Conservation (phyloP, 352 stramenopile species). For the Thalassiosira exigua region DNA sequence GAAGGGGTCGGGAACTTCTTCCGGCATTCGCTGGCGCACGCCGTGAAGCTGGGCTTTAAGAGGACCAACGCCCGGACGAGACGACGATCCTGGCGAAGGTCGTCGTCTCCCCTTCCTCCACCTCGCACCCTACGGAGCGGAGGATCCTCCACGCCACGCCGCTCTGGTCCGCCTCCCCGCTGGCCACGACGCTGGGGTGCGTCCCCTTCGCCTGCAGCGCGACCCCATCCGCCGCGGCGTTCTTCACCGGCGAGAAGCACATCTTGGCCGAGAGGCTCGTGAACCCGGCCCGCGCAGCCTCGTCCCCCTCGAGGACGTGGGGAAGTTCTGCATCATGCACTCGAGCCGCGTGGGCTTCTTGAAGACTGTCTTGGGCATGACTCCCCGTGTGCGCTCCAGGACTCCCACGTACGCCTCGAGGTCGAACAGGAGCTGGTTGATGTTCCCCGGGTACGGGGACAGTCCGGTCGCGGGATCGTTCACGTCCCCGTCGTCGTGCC, state of each 20-base stretch:
- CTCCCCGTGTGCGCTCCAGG: slow-evolving; percentile 81
- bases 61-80: too few species aligned
- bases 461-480: slow-evolving; percentile 83
- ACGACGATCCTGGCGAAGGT: too few species aligned
- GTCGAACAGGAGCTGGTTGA: slow-evolving; percentile 91
- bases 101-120: slow-evolving; percentile 84
- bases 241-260: slow-evolving; percentile 90
- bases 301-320: slow-evolving; percentile 83
- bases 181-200: slow-evolving; percentile 72
- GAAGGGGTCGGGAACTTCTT: slow-evolving; percentile 76
- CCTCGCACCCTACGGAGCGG: slow-evolving; percentile 78
- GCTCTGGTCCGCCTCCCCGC: slow-evolving; percentile 84
- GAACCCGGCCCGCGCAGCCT: slow-evolving; percentile 88
- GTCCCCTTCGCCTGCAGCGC: slow-evolving; percentile 68
- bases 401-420: slow-evolving; percentile 86
- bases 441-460: slow-evolving; percentile 90
- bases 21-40: slow-evolving; percentile 78
- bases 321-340: slow-evolving; percentile 94
- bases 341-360: slow-evolving; percentile 92
- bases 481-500: slow-evolving; percentile 86
- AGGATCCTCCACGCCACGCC: slow-evolving; percentile 65
- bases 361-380: slow-evolving; percentile 90
- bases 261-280: slow-evolving; percentile 86
- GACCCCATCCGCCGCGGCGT: slow-evolving; percentile 82
- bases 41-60: slow-evolving; percentile 71